Evolutionary conservation across 1,284 basidiomycete species (phyloP).

Genomic region (Ganoderma sp.): DNA sequence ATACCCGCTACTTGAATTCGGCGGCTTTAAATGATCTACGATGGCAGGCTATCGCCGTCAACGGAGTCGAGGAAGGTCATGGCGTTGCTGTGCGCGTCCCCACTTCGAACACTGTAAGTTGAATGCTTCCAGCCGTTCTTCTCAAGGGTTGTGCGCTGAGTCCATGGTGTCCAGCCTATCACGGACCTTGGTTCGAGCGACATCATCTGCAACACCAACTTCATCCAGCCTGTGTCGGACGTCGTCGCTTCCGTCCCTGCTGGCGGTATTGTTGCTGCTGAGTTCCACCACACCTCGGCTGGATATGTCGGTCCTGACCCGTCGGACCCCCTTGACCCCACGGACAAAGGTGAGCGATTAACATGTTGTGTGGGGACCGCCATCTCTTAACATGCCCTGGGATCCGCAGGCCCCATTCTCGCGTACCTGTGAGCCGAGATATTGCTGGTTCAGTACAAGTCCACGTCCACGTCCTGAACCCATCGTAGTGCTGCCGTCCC

Average conservation of each 20-base stretch:
- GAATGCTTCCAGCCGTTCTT: constrained; percentile 23
- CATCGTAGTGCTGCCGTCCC: constrained; percentile 50
- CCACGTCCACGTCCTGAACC: not conserved
- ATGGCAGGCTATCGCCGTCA: constrained; percentile 42
- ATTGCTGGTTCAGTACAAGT: not conserved
- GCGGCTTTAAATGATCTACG: not conserved
- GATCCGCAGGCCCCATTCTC: constrained; percentile 51
- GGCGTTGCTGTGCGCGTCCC: constrained; percentile 47
- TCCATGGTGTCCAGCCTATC: constrained; percentile 47
- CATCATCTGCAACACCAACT: constrained; percentile 64
- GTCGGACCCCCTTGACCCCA: constrained; percentile 57
- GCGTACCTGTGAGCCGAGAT: constrained; percentile 54
- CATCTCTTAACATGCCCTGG: not conserved
- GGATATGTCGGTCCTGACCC: constrained; percentile 52
- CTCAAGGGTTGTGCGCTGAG: not conserved
- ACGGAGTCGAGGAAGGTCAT: constrained; percentile 47
- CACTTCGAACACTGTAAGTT: constrained; percentile 45
- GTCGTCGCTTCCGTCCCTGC: constrained; percentile 58
- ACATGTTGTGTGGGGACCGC: not conserved
- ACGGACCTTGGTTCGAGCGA: constrained; percentile 60
- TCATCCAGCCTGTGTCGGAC: constrained; percentile 59
- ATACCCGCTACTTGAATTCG: not conserved
- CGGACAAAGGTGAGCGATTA: constrained; percentile 47
- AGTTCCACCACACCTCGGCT: constrained; percentile 58
- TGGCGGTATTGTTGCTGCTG: constrained; percentile 55